phyloP scores from a whole-genome alignment of 805 yeast species.

The Ogataea siamensis region DNA sequence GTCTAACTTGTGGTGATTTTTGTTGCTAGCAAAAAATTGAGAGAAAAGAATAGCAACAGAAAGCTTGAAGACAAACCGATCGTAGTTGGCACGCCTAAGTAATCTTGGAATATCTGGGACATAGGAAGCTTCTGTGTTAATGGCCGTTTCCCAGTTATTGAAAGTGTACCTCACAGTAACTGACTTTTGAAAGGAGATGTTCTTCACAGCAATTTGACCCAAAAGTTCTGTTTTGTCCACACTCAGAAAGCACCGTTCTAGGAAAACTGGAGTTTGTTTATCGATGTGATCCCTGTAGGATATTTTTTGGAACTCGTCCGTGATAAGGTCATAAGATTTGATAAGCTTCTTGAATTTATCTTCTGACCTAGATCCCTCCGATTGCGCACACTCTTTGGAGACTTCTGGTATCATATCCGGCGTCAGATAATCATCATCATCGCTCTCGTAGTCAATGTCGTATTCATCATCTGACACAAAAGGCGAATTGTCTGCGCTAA shows the following conservation, averaged over 20 bases:
- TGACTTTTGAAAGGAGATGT: slow-evolving; percentile 63
- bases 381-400: slow-evolving; percentile 20
- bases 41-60: slow-evolving; percentile 43
- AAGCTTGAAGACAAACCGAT: slow-evolving; percentile 68
- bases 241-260: slow-evolving; percentile 63
- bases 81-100: slow-evolving; percentile 53
- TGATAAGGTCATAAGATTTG: slow-evolving; percentile 45
- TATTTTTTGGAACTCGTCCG: slow-evolving; percentile 42
- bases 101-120: slow-evolving; percentile 52
- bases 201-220: slow-evolving; percentile 79
- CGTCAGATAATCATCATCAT: slow-evolving; percentile 10
- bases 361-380: slow-evolving; percentile 16
- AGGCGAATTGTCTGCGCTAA: slow-evolving; percentile 68
- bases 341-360: slow-evolving; percentile 24
- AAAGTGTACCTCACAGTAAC: slow-evolving; percentile 72
- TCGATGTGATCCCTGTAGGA: slow-evolving; percentile 46
- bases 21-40: slow-evolving; percentile 24
- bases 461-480: slow-evolving; percentile 33
- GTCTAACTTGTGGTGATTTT: slow-evolving; percentile 20
- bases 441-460: slow-evolving; percentile 25
- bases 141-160: slow-evolving; percentile 75
- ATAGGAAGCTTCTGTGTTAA: slow-evolving; percentile 65
- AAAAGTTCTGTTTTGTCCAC: slow-evolving; percentile 55
- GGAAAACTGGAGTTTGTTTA: slow-evolving; percentile 47
- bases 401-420: slow-evolving; percentile 17